Conservation (phyloP, 768 basidiomycete genomes). For the Kwoniella dendrophila region DNA sequence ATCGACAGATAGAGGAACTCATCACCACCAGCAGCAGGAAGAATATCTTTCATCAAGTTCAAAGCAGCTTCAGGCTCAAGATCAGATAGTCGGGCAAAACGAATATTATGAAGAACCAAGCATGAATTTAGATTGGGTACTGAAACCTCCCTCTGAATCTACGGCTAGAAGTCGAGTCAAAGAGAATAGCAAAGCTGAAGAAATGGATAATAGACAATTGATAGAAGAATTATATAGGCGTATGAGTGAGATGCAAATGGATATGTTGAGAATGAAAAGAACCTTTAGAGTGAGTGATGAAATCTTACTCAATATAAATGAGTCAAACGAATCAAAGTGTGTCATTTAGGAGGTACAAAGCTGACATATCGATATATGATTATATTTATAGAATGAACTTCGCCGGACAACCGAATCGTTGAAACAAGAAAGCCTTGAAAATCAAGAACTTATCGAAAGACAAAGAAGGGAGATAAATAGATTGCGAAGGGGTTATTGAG, state of each 20-base stretch:
- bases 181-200: background rate
- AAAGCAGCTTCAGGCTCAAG: no score
- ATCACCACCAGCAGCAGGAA: background rate
- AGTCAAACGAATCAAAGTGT: background rate
- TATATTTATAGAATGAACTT: slow-evolving; percentile 24
- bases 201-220: background rate
- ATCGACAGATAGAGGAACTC: background rate
- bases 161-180: background rate
- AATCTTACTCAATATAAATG: background rate
- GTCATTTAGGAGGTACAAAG: background rate
- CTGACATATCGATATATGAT: no score
- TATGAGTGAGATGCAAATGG: slow-evolving; percentile 31
- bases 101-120: background rate
- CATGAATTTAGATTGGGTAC: slow-evolving; percentile 29
- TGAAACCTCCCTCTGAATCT: background rate
- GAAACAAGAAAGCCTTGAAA: slow-evolving; percentile 18
- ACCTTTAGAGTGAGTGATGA: slow-evolving; percentile 23
- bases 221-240: slow-evolving; percentile 25
- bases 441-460: slow-evolving; percentile 23
- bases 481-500: slow-evolving; percentile 27
- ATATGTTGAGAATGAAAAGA: slow-evolving; percentile 36
- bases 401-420: slow-evolving; percentile 21
- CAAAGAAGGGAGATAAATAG: slow-evolving; percentile 38
- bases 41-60: background rate
- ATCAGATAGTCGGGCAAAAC: no score